These are phyloP conservation scores for Oenanthe javanica DNA, from an alignment of 140 eudicot genomes.

Conservation along the genomic window DNA sequence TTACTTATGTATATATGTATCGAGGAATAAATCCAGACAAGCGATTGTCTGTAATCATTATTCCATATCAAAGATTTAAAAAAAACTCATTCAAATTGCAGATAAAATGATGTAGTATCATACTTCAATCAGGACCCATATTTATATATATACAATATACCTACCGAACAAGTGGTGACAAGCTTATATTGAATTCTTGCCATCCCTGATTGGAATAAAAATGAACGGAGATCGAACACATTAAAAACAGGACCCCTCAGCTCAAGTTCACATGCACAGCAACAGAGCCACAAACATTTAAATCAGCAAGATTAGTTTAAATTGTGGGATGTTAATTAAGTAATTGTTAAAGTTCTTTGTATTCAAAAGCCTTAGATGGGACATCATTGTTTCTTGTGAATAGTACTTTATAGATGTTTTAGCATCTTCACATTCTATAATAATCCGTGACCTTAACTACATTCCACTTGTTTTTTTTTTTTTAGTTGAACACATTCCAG, in stretches of 20 bases:
- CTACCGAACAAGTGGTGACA: background rate
- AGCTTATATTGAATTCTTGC: background rate
- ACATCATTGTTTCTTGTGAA: background rate
- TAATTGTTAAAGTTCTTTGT: background rate
- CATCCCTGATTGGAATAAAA: background rate
- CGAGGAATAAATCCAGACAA: no score
- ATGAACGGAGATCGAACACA: background rate
- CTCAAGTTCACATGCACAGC: slow-evolving; percentile 12
- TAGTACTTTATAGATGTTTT: background rate
- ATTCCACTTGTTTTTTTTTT: background rate
- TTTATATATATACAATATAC: background rate
- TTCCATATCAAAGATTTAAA: no score
- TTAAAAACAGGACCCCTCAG: slow-evolving; percentile 4
- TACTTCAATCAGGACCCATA: no score
- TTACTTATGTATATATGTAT: no score
- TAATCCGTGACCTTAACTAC: slow-evolving; percentile 9
- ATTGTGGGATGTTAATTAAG: background rate
- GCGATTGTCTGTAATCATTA: no score
- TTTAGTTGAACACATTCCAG: no score
- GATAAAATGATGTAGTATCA: no score
- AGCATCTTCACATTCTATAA: slow-evolving; percentile 2
- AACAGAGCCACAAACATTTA: slow-evolving; percentile 9
- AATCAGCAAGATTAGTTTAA: background rate
- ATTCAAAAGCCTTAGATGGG: background rate
- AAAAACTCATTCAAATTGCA: no score